Conservation (phyloP, 2,329 filamentous ascomycete genomes). For the Macrophomina pseudophaseolina region DNA sequence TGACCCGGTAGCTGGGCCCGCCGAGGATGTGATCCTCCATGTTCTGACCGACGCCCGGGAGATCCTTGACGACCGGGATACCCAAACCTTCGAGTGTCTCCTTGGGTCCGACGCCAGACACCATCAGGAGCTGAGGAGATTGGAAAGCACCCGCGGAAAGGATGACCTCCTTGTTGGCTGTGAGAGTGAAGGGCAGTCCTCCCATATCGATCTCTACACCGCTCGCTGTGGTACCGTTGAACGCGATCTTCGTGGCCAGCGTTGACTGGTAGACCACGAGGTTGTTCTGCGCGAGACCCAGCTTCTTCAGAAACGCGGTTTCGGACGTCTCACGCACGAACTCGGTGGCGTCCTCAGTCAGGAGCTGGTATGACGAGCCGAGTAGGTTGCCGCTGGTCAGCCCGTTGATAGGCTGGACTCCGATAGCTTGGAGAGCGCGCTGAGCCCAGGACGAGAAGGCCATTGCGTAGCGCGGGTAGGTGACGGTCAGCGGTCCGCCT, state of each 20-base stretch:
- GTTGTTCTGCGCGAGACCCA: constrained; percentile 20
- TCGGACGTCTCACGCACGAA: constrained; percentile 29
- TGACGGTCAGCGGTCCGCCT: constrained; percentile 28
- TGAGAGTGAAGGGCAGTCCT: constrained; percentile 29
- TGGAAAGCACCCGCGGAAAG: constrained; percentile 52
- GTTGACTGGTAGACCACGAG: constrained; percentile 27
- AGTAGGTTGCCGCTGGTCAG: constrained; percentile 32
- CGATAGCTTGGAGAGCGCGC: constrained; percentile 29
- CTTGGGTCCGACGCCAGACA: constrained; percentile 46
- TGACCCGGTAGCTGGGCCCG: constrained; percentile 32
- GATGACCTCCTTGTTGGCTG: constrained; percentile 49
- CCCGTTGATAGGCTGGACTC: constrained; percentile 30
- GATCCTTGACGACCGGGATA: constrained; percentile 32
- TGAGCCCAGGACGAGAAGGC: constrained; percentile 31
- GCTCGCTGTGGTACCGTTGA: constrained; percentile 33
- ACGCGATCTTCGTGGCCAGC: constrained; percentile 29
- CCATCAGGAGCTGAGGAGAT: constrained; percentile 46
- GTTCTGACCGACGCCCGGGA: constrained; percentile 35
- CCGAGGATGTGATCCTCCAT: constrained; percentile 32
- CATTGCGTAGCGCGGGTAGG: constrained; percentile 33
- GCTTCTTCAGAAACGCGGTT: constrained; percentile 31
- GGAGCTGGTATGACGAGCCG: constrained; percentile 30
- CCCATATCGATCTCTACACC: constrained; percentile 32
- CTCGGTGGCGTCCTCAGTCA: constrained; percentile 26
- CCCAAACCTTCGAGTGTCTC: constrained; percentile 32